phyloP scores from a whole-genome alignment of 176 grass and related monocot genomes.

The maize (Zea mays) region Zm-B73-REFERENCE-NAM-5.0 NC_050101.1:162214001-162214500 shows the following conservation, averaged over 20 bases:
- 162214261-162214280: neutral
- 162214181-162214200: slow-evolving; percentile 46
- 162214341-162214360: slow-evolving; percentile 19
- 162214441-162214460: slow-evolving; percentile 40
- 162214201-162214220: slow-evolving; percentile 31
- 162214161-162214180: slow-evolving; percentile 36
- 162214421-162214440: neutral
- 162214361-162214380: slow-evolving; percentile 38
- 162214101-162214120: slow-evolving; percentile 45
- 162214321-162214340: neutral
- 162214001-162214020: neutral
- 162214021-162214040: slow-evolving; percentile 48
- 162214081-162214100: slow-evolving; percentile 41
- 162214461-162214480: slow-evolving; percentile 40
- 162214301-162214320: neutral
- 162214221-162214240: slow-evolving; percentile 35
- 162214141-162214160: slow-evolving; percentile 20
- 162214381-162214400: neutral
- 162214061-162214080: neutral
- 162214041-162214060: slow-evolving; percentile 29
- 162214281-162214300: neutral
- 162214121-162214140: slow-evolving; percentile 41
- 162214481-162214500: slow-evolving; percentile 1
- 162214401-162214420: neutral
- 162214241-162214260: slow-evolving; percentile 33